Evolutionary conservation across 2,329 filamentous ascomycete species (phyloP), one percentile per base, ranked within the genome.

Genomic region (Capronia epimyces): DNA sequence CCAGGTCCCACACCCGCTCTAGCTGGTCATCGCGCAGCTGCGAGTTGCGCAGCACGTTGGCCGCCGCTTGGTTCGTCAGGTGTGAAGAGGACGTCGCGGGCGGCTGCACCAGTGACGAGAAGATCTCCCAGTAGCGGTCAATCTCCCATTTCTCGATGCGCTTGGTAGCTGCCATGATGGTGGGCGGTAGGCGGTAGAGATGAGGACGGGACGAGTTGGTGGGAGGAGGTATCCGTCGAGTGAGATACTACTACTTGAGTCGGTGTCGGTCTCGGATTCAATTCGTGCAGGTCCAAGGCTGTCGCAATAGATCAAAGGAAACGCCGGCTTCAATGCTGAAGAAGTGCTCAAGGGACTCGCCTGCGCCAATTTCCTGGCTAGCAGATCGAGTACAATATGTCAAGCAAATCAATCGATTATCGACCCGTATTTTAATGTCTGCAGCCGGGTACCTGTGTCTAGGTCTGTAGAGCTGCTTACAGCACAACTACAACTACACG

Each of bases 1-100:
- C 89, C 57, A 98, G 78, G 66, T 98, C 93, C 93, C 93, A 98
- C 57, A 98, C 88, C 63, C 84, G 81, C 73, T 97, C 93, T n/a
- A 98, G 83, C 73, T 98, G 91, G 65, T 84, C 81, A 67, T 87
- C 83, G 57, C 80, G 76, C 56, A 88, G 73, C 62, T 82, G 81
- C 58, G 80, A 84, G 74, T 87, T 87, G 69, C 86, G 84, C 64
- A 88, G 76, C 24, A 87, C 82, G 12, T 80, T 78, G 40, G 84
- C 84, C 27, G 84, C 84, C 67, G 87, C 83, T 48, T 75, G 74
- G 66, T 83, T 85, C 61, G 82, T 83, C 42, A 88, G 77, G 65
- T 81, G 80, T 47, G 77, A 75, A 54, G 80, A 72, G 2, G 52
- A 54, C 12, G 53, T 55, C 4, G 55, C 56, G n/a, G 60, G 60